Evolutionary conservation across 2,329 filamentous ascomycete species (phyloP).

Genomic region (Diplodia intermedia): DNA sequence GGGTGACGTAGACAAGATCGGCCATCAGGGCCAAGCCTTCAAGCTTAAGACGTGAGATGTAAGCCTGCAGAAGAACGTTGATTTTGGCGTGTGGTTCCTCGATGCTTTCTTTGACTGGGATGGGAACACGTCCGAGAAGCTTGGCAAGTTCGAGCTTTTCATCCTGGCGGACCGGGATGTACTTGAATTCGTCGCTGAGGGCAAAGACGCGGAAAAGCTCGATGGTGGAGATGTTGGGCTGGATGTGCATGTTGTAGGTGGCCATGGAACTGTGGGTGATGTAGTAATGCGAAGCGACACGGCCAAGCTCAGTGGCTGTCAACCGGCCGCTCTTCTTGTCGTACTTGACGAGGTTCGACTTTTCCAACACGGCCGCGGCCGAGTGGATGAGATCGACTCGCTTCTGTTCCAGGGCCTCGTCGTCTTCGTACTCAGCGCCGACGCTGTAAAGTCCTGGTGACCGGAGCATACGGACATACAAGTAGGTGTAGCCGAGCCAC

Average conservation of each 20-base stretch:
- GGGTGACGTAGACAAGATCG: constrained; percentile 97
- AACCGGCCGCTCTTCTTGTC: constrained; percentile 90
- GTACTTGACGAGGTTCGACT: constrained; percentile 89
- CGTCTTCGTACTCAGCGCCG: constrained; percentile 92
- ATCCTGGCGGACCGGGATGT: constrained; percentile 95
- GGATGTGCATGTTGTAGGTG: constrained; percentile 94
- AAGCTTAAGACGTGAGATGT: constrained; percentile 91
- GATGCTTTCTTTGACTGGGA: constrained; percentile 96
- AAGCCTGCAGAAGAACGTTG: constrained; percentile 95
- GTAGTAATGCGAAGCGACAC: constrained; percentile 98
- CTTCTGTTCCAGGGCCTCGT: constrained; percentile 91
- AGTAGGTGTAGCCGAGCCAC: constrained; percentile 97
- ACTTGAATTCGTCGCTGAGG: constrained; percentile 97
- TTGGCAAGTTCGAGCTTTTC: constrained; percentile 97
- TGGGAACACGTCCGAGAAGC: constrained; percentile 84
- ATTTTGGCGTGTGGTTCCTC: constrained; percentile 98
- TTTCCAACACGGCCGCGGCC: constrained; percentile 84
- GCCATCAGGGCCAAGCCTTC: constrained; percentile 96
- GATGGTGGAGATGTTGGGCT: constrained; percentile 89
- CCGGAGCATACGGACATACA: constrained; percentile 96
- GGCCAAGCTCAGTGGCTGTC: constrained; percentile 90
- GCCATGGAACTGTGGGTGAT: constrained; percentile 96
- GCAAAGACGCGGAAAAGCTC: constrained; percentile 97
- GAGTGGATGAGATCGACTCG: constrained; percentile 97
- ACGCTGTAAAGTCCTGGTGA: constrained; percentile 96